A percentile compares a stretch with the other conserved stretches of the same genome.
Conservation (phyloP, 768 basidiomycete genomes). For the Leccinum ochraceum region DNA sequence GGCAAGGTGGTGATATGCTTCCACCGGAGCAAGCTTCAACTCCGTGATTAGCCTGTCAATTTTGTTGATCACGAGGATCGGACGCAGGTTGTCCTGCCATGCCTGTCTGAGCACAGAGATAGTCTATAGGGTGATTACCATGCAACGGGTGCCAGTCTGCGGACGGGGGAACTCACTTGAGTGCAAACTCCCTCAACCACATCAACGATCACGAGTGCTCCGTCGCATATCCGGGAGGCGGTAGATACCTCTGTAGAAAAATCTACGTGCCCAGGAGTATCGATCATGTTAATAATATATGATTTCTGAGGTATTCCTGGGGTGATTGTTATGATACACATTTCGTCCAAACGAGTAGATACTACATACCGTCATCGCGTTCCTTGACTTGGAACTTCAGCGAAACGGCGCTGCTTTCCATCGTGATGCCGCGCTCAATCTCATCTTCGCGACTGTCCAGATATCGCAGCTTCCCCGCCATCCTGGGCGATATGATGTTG, state of each 20-base stretch:
- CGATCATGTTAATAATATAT: constrained; percentile 93
- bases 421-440: constrained; percentile 96
- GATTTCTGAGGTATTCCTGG: constrained; percentile 61
- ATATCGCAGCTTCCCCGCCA: constrained; percentile 97
- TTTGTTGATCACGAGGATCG: constrained; percentile 96
- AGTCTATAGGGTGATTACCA: constrained; percentile 53
- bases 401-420: constrained; percentile 97
- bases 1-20: constrained; percentile 93
- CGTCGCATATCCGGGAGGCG: constrained; percentile 91
- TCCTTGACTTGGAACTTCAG: constrained; percentile 83
- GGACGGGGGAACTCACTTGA: constrained; percentile 59
- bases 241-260: constrained; percentile 98
- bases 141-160: not conserved
- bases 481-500: constrained; percentile 91
- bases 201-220: constrained; percentile 93
- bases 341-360: constrained; percentile 1
- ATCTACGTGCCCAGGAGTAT: constrained; percentile 98
- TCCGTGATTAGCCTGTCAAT: constrained; percentile 93
- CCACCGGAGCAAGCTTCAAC: constrained; percentile 84
- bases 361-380: constrained; percentile 58
- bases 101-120: constrained; percentile 94
- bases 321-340: constrained; percentile 35
- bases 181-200: constrained; percentile 98
- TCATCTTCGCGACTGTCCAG: constrained; percentile 96
- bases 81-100: constrained; percentile 84